Conservation (phyloP, 257 asterid genomes). For the Plantago major region DNA sequence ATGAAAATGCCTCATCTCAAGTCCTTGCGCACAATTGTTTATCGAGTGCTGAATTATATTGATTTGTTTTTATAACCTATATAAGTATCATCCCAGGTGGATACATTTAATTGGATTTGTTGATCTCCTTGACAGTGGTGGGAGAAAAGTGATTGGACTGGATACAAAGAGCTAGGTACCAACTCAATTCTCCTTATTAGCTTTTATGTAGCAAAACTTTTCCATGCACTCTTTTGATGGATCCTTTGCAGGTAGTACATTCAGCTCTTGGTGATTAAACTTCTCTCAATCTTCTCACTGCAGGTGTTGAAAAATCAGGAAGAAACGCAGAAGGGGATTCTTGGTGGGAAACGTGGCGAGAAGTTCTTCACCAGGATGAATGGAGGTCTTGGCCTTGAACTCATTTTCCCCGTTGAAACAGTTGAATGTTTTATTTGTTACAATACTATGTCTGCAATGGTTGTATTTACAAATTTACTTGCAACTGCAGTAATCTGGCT, state of each 20-base stretch:
- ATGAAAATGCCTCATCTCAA: neutral
- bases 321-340: constrained; percentile 91
- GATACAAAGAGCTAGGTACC: constrained; percentile 97
- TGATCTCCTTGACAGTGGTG: constrained; percentile 99
- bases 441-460: neutral
- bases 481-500: constrained; percentile 82
- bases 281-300: constrained; percentile 1
- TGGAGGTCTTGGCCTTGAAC: constrained; percentile 68
- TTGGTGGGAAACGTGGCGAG: constrained; percentile 99
- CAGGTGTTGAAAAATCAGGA: constrained; percentile 99
- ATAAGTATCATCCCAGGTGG: constrained; percentile 89
- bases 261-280: neutral
- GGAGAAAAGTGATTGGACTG: constrained; percentile 99
- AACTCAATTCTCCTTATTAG: constrained; percentile 12
- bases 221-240: neutral
- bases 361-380: constrained; percentile 94
- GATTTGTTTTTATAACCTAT: constrained; percentile 48
- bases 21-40: constrained; percentile 1
- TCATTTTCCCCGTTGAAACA: neutral
- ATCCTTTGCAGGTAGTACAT: neutral
- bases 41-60: constrained; percentile 6
- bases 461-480: constrained; percentile 9
- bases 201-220: constrained; percentile 11
- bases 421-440: neutral
- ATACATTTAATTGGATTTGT: constrained; percentile 96